Conservation (phyloP, 2,329 filamentous ascomycete species). For the Aspergillus carbonarius region DNA sequence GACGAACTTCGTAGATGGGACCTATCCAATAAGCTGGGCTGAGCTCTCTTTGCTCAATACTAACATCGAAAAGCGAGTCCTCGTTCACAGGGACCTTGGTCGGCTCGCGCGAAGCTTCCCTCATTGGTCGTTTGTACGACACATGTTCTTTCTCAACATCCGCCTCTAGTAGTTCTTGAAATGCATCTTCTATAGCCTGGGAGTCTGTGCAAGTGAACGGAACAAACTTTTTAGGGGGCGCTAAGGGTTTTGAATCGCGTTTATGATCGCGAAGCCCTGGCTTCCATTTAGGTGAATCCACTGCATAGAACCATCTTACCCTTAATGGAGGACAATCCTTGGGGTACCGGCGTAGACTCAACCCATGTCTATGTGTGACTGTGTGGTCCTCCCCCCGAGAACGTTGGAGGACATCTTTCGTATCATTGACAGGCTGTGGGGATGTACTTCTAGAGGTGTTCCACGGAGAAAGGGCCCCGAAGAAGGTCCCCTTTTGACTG, state of each 20-base stretch:
- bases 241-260: constrained; percentile 60
- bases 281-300: constrained; percentile 86
- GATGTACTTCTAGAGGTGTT: constrained; percentile 37
- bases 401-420: constrained; percentile 42
- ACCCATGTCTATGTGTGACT: constrained; percentile 54
- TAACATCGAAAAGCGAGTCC: constrained; percentile 91
- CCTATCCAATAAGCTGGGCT: constrained; percentile 89
- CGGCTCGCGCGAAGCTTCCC: constrained; percentile 19
- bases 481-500: constrained; percentile 37
- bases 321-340: constrained; percentile 75
- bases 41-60: constrained; percentile 79
- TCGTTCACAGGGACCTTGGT: constrained; percentile 82
- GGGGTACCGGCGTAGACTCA: constrained; percentile 71
- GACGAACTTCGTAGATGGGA: constrained; percentile 77
- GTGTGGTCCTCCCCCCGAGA: constrained; percentile 58
- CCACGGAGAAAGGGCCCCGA: constrained; percentile 44
- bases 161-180: constrained; percentile 73
- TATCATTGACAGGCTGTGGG: constrained; percentile 28
- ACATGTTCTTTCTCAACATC: constrained; percentile 53
- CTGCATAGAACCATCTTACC: constrained; percentile 90
- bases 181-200: constrained; percentile 73
- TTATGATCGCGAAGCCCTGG: constrained; percentile 57
- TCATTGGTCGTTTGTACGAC: constrained; percentile 13
- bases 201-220: constrained; percentile 79
- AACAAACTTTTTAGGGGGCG: constrained; percentile 78